Base-by-base conservation (phyloP, 2,329 filamentous ascomycete genomes). In the Pseudogymnoascus sp. region DNA sequence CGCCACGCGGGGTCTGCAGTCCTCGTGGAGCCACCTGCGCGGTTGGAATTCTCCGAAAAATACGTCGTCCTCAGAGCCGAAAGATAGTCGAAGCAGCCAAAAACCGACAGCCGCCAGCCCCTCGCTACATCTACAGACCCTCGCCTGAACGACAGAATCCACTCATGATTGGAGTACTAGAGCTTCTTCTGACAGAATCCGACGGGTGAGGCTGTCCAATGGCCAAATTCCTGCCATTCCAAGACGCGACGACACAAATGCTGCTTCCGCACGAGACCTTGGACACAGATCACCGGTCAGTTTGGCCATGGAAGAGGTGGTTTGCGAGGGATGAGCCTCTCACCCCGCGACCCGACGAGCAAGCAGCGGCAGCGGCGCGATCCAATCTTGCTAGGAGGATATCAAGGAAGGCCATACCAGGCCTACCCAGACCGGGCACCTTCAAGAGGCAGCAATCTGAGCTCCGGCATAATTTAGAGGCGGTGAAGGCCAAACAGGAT, bases 391-490 rank as follows among this genome's bases (percentile, higher is more conserved):
- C 67, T 37, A 70, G 70, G 47, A 66, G 71, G 61, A 35, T 73
- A 14, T 74, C 72, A 5, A 64, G 84, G 68, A 85, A 82, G 70
- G 90, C 91, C n/a, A 85, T 92, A 14, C 88, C 91, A 16, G 88
- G 88, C 14, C 77, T 96, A 38, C 90, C 91, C 40, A 84, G 91
- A 59, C 80, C 86, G 4, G 84, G 88, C 69, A 95, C 91, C 0
- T 92, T 95, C 76, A 89, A 87, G 75, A 84, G 92, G 69, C 91
- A 93, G 74, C 84, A 89, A 72, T 93, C 91, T 28, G 92, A 96
- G 75, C 82, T 84, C 66, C 83, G 91, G 68, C 85, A 89, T 69
- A 87, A 86, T 70, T 79, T 96, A 62, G 80, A 88, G 64, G 86
- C 89, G 50, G 80, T 85, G 44, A 79, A 86, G 59, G 82, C 84